Base-by-base conservation (phyloP, 1,284 basidiomycete species). In the Heterobasidion irregulare region DNA sequence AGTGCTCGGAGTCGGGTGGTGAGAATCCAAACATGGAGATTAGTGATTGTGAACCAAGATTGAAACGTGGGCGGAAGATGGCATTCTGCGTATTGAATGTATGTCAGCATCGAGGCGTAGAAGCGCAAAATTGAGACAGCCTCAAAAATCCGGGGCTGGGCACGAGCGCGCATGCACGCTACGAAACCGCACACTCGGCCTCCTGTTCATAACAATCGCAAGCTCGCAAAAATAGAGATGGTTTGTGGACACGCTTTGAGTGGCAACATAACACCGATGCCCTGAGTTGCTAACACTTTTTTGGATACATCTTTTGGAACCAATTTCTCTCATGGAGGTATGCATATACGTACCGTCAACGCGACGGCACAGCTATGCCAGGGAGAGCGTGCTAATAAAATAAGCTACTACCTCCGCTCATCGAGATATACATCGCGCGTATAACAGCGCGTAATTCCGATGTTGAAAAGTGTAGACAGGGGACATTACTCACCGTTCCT, bases 11-110 rank as follows among this genome's bases (percentile, higher is more conserved):
- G 79, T 18, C 96, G 89, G 49, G 92, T 87, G 8, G 88, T 86
- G 50, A 98, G 82, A 56, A 98, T 77, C 84, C 95, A 94, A 55
- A 98, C 76, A 70, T 99, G 95, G 44, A 98, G 77, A 60, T 96
- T 94, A 47, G 94, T 94, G 54, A 98, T 76, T 33, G 93, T 93
- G 74, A 98, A 98, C 92, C 95, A 99, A 6, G 94, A 92, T 68
- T 98, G 95, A 70, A 98, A 98, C 0, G 96, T 98, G 7, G 89
- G 86, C 2, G 96, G 95, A 12, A 99, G 76, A 52, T 79, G 77
- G 66, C 93, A 98, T 61, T 86, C 95, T 94, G 60, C 47, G n/a
- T 34, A 41, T n/a, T 4, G 10, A 41, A 8, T 12, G 6, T 41
- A 41, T 41, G 38, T n/a, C 10, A 41, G 38, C 38, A 12, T n/a